These are phyloP conservation scores for Thermothelomyces thermophilus DNA, from an alignment of 2,329 filamentous ascomycete genomes.

Conservation along the genomic window DNA sequence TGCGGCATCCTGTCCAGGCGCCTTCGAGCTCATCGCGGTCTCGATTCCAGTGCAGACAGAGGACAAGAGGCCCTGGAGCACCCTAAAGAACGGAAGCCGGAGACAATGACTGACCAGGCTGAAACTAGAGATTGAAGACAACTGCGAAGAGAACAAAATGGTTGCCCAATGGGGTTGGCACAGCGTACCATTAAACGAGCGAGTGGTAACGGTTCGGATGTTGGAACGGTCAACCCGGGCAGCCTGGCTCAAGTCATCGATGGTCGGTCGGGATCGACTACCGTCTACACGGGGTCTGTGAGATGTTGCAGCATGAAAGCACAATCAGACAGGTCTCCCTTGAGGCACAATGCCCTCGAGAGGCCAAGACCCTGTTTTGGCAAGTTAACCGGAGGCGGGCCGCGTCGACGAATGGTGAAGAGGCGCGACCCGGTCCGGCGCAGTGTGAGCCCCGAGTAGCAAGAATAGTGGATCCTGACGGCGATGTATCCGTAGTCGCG, in stretches of 20 bases:
- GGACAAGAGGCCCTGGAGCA: too few relatives aligned
- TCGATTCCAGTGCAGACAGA: neutral
- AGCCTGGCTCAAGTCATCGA: neutral
- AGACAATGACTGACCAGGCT: neutral
- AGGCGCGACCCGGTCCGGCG: neutral
- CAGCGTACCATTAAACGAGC: too few relatives aligned
- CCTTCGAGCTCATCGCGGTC: conserved; percentile 18
- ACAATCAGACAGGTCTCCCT: neutral
- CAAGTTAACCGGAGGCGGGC: neutral
- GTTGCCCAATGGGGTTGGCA: too few relatives aligned
- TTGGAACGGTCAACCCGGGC: neutral
- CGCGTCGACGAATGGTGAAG: neutral
- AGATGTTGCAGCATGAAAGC: neutral
- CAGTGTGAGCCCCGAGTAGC: neutral
- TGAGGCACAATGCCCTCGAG: neutral
- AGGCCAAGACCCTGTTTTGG: neutral
- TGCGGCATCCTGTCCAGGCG: conserved; percentile 27
- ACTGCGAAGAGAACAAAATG: too few relatives aligned
- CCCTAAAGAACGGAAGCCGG: neutral
- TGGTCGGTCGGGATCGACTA: neutral
- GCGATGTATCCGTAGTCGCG: neutral
- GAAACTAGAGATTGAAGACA: neutral
- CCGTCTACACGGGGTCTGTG: neutral
- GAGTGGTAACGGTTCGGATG: neutral
- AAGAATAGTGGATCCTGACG: neutral